phyloP scores from a whole-genome alignment of 805 yeast species.

The Barnettozyma californica region DNA sequence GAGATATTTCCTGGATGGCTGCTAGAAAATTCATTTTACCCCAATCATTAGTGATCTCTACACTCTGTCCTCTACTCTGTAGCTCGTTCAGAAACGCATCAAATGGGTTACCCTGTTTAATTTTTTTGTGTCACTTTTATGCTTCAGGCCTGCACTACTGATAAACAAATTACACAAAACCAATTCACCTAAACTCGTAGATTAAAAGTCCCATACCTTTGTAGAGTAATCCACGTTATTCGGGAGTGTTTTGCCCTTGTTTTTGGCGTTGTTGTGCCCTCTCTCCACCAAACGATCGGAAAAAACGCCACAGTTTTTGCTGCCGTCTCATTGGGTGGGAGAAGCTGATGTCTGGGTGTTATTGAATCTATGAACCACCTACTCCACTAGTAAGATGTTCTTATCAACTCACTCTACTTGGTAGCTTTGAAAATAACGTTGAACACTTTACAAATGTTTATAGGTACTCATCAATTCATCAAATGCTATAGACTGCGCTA shows the following conservation, averaged over 20 bases:
- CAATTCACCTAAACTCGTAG: not conserved
- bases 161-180: not conserved
- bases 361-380: not conserved
- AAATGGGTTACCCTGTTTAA: not conserved
- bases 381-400: too few species aligned
- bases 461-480: too few species aligned
- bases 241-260: slow-evolving; percentile 1
- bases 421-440: too few species aligned
- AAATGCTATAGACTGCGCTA: too few species aligned
- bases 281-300: not conserved
- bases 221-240: not conserved
- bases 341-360: not conserved
- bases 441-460: too few species aligned
- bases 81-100: not conserved
- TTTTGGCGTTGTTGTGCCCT: not conserved
- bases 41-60: too few species aligned
- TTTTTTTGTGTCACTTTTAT: not conserved
- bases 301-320: slow-evolving; percentile 10
- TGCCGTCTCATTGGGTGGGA: not conserved
- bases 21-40: too few species aligned
- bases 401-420: too few species aligned
- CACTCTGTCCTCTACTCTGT: too few species aligned
- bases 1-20: too few species aligned
- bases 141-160: not conserved
- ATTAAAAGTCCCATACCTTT: not conserved